phyloP scores from a whole-genome alignment of 2,329 filamentous ascomycete species.

The Seiridium cupressi region DNA sequence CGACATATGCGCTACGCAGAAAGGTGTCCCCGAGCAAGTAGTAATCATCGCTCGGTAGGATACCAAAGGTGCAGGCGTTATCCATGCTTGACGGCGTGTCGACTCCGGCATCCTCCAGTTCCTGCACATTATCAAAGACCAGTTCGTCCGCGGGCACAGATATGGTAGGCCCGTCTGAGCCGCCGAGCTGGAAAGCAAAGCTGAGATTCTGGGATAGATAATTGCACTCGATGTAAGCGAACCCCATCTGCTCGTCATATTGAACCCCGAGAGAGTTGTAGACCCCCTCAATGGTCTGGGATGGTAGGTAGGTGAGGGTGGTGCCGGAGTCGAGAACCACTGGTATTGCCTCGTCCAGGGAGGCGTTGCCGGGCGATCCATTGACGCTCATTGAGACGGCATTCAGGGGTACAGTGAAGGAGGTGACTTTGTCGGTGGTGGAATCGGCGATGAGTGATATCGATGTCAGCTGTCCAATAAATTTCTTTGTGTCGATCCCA shows the following conservation, averaged over 20 bases:
- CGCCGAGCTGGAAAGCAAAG: conserved; percentile 41
- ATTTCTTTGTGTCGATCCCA: conserved; percentile 67
- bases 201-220: conserved; percentile 30
- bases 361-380: conserved; percentile 21
- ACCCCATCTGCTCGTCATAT: conserved; percentile 29
- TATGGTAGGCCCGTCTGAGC: conserved; percentile 28
- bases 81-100: conserved; percentile 27
- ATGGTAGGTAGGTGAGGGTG: conserved; percentile 62
- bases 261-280: conserved; percentile 34
- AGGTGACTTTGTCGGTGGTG: conserved; percentile 33
- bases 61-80: conserved; percentile 52
- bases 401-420: conserved; percentile 38
- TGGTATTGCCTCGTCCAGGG: conserved; percentile 25
- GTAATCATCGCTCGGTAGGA: conserved; percentile 37
- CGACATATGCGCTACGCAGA: conserved; percentile 49
- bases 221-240: conserved; percentile 37
- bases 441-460: conserved; percentile 53
- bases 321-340: conserved; percentile 69
- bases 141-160: conserved; percentile 31
- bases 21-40: conserved; percentile 48
- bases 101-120: conserved; percentile 16
- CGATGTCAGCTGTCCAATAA: conserved; percentile 52
- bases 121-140: conserved; percentile 36
- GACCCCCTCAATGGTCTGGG: conserved; percentile 40
- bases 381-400: conserved; percentile 34